Percentiles rank a stretch among this genome's conserved stretches.
Conservation (phyloP, 2,329 filamentous ascomycete species). For the Colletotrichum chrysophilum region DNA sequence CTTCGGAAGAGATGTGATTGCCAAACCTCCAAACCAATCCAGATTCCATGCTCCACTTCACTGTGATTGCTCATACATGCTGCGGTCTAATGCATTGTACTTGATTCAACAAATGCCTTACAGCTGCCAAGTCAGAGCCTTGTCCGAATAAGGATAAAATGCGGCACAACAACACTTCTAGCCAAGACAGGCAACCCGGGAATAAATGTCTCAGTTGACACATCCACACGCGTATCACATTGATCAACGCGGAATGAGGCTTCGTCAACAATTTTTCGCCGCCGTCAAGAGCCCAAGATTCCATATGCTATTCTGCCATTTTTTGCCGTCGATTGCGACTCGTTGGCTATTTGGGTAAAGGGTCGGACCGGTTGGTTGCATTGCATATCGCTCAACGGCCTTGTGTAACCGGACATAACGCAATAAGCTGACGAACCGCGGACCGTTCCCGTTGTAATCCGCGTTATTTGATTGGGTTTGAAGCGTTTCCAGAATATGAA, state of each 20-base stretch:
- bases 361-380: not conserved
- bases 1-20: accelerated
- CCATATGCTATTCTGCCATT: not conserved
- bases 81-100: not conserved
- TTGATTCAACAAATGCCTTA: not conserved
- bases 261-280: not conserved
- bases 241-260: not conserved
- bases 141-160: not conserved
- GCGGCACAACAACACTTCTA: not conserved
- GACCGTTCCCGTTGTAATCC: not conserved
- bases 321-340: not conserved
- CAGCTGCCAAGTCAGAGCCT: not conserved
- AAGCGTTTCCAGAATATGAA: not conserved
- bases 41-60: not conserved
- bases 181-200: not conserved
- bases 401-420: not conserved
- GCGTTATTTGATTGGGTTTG: not conserved
- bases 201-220: not conserved
- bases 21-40: accelerated
- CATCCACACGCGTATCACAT: not conserved
- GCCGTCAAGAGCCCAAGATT: not conserved
- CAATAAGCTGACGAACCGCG: not conserved
- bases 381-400: not conserved
- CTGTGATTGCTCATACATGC: not conserved
- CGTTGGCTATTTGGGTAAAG: not conserved